Base-by-base conservation (phyloP, 2,329 filamentous ascomycete genomes). In the Pestalotiopsis fici region DNA sequence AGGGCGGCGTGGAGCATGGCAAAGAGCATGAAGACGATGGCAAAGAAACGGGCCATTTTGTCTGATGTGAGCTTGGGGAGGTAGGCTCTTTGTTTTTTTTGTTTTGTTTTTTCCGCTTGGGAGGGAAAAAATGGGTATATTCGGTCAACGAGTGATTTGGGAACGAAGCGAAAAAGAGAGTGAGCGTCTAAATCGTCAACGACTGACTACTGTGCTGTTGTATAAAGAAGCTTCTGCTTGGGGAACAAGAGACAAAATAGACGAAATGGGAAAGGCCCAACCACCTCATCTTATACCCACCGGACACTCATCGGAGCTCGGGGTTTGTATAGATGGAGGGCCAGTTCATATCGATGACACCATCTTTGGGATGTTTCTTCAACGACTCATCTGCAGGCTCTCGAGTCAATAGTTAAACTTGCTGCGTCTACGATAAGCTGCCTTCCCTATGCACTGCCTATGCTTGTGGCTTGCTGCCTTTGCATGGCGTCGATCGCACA, bases 1-100 rank as follows among this genome's bases (percentile, higher is more conserved):
- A 56, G 12, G 25, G 61, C 61, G 15, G 21, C 35, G 39, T 25
- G 35, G 11, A 63, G 35, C 60, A 63, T 63, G 39, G 43, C 47
- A 23, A 55, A 64, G 47, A 63, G 35, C 60, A 63, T 63, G 37
- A 64, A 55, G 37, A 47, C 25, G 39, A 50, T 21, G 25, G 31
- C 39, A 35, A 50, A 63, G 61, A 64, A 25, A 18, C 47, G 61
- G 50, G 61, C 61, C 60, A 63, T 63, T 31, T 18, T 37, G 59
- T 35, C 23, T 35, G 11, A 35, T 35, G 31, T 54, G n/a, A n/a
- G n/a, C 18, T 54, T 31, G 55, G 23, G 23, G 18, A 13, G 55
- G 27, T 4, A 11, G 55, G 43, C 43, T 50, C 21, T 50, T n/a
- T 21, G 9, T 23, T n/a, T 50, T 43, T 43, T 5, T 18, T 18